Evolutionary conservation across 1,284 basidiomycete species (phyloP), one percentile per base, ranked within the genome.

Genomic region (Apiotrichum brassicae): DNA sequence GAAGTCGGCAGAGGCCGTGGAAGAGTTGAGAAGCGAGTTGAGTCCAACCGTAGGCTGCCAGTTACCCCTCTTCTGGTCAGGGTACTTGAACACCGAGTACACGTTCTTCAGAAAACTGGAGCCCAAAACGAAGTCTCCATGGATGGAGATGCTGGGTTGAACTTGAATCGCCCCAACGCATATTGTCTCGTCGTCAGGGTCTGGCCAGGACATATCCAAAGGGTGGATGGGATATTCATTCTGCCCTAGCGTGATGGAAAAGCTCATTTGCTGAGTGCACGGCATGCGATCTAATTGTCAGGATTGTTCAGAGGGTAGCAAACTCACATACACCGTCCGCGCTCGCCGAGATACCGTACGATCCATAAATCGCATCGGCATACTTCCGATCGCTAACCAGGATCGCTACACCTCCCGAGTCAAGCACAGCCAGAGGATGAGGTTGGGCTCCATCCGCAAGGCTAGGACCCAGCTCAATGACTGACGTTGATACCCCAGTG

Each of bases 31-130:
- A 22, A 72, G 58, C 2, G 70, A 57, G 2, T 69, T 43, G 23
- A 72, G 44, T 18, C 67, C 72, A 19, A 74, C 67, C 0, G 60
- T 64, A 2, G 72, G 72, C 32, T 70, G 64, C 68, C 70, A 72
- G 13, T 43, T 52, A 12, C 53, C 48, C 23, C 43, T 54, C n/a
- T n/a, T n/a, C 22, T 59, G 61, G 35, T 71, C 67, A 0, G 72
- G 72, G 33, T 74, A 74, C 26, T 66, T 62, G 54, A 62, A 74
- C 35, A 74, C 59, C 6, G 71, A 66, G 53, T 74, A 74, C 33
- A 67, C 72, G 45, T 74, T 74, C 54, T 71, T 72, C 37, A 74
- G 46, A 47, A 72, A 74, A 3, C 65, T 58, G 33, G 63, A 66
- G 22, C 72, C 72, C 18, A 74, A 58, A n/a, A 74, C 59, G 24